Percentiles rank a stretch among this genome's conserved stretches.
Evolutionary conservation across 176 grass and related monocot species (phyloP).

Genomic region (Saccharum spontaneum): DNA sequence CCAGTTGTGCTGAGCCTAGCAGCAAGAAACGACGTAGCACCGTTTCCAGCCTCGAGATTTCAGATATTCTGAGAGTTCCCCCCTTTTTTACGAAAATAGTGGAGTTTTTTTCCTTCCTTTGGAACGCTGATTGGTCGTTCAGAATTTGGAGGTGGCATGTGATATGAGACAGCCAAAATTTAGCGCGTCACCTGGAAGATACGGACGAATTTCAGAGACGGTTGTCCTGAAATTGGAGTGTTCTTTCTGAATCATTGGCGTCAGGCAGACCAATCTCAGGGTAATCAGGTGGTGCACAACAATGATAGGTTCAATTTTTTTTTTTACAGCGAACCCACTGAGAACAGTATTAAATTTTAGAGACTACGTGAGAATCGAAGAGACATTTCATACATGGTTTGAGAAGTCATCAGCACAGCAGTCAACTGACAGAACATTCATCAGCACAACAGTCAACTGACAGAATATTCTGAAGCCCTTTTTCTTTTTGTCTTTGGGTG

Average conservation of each 20-base stretch:
- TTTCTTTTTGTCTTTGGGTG: too few relatives aligned
- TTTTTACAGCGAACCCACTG: too few relatives aligned
- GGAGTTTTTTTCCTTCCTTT: too few relatives aligned
- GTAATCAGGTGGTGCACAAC: background rate
- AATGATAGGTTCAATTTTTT: too few relatives aligned
- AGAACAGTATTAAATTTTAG: too few relatives aligned
- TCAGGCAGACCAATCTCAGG: background rate
- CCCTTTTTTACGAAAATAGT: background rate
- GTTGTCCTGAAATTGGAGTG: background rate
- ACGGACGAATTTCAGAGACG: background rate
- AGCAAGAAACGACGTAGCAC: too few relatives aligned
- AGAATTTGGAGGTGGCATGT: background rate
- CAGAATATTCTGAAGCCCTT: too few relatives aligned
- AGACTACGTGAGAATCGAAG: background rate
- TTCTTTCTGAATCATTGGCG: background rate
- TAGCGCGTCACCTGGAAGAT: background rate
- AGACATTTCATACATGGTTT: background rate
- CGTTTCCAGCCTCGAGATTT: too few relatives aligned
- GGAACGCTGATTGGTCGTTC: too few relatives aligned
- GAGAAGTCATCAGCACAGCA: background rate
- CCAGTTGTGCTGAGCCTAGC: too few relatives aligned
- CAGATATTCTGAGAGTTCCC: too few relatives aligned
- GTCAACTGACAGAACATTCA: background rate
- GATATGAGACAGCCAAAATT: background rate
- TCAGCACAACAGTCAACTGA: too few relatives aligned